These are phyloP conservation scores for Streptanthus diversifolius DNA, from an alignment of 345 rosid genomes.

Conservation along the genomic window DNA sequence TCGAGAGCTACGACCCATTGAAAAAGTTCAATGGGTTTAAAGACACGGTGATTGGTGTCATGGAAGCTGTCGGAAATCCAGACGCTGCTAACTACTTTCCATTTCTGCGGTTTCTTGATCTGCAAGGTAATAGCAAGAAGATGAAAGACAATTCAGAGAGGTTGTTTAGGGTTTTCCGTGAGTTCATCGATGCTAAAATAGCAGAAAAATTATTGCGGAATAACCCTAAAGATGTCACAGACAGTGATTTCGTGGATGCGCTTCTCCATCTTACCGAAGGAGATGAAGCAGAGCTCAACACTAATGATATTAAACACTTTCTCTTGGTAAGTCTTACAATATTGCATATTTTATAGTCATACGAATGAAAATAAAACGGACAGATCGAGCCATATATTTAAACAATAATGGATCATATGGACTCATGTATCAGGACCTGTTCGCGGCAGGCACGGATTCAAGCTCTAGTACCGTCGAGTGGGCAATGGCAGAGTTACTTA, in stretches of 20 bases:
- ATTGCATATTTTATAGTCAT: not conserved
- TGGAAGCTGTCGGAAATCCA: slow-evolving; percentile 43
- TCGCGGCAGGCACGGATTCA: slow-evolving; percentile 46
- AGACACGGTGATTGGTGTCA: slow-evolving; percentile 27
- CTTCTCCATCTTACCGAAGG: slow-evolving; percentile 32
- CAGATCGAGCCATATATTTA: not conserved
- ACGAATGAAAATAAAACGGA: not conserved
- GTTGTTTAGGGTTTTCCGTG: slow-evolving; percentile 34
- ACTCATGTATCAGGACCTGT: slow-evolving; percentile 36
- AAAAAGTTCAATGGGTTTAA: slow-evolving; percentile 26
- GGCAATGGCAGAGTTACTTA: slow-evolving; percentile 37
- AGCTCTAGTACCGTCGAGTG: slow-evolving; percentile 37
- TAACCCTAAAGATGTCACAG: not conserved
- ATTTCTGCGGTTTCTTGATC: slow-evolving; percentile 40
- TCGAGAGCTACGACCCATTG: slow-evolving; percentile 30
- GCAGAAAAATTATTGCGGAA: not conserved
- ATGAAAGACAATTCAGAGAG: not conserved
- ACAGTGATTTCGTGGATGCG: slow-evolving; percentile 36
- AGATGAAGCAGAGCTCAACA: slow-evolving; percentile 21
- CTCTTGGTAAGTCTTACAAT: slow-evolving; percentile 32
- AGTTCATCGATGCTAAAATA: slow-evolving; percentile 14
- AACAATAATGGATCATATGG: not conserved
- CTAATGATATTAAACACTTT: slow-evolving; percentile 26
- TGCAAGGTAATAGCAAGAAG: slow-evolving; percentile 33
- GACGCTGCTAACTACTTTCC: slow-evolving; percentile 51